phyloP scores from a whole-genome alignment of 2,329 filamentous ascomycete species.

The Alternaria infectoria region DNA sequence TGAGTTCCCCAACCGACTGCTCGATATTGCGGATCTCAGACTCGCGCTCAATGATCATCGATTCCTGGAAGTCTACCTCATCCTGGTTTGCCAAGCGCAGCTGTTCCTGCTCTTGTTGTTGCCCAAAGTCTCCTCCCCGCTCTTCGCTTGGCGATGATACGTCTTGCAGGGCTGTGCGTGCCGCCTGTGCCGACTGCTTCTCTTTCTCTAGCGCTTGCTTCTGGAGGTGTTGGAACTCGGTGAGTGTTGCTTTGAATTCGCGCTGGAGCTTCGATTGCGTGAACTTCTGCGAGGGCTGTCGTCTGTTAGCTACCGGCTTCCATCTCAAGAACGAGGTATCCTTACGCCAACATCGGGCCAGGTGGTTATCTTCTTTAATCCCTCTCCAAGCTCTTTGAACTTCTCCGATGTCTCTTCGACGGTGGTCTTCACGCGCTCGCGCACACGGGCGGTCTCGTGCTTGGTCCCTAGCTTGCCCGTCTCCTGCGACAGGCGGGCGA shows the following conservation, averaged over 20 bases:
- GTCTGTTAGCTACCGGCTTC: slow-evolving; percentile 17
- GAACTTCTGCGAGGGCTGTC: slow-evolving; percentile 90
- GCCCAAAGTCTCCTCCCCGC: slow-evolving; percentile 52
- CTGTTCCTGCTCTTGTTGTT: slow-evolving; percentile 68
- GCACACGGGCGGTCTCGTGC: slow-evolving; percentile 87
- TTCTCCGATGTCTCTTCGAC: slow-evolving; percentile 84
- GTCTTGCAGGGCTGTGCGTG: slow-evolving; percentile 78
- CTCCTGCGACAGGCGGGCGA: slow-evolving; percentile 82
- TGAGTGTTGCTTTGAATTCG: slow-evolving; percentile 86
- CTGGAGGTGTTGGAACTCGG: slow-evolving; percentile 93
- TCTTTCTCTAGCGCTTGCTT: slow-evolving; percentile 90
- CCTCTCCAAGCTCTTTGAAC: slow-evolving; percentile 92
- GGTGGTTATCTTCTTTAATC: slow-evolving; percentile 86
- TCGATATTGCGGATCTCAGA: slow-evolving; percentile 97
- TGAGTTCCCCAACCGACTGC: slow-evolving; percentile 92
- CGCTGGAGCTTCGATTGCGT: slow-evolving; percentile 93
- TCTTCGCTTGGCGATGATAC: slow-evolving; percentile 49
- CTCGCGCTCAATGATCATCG: slow-evolving; percentile 93
- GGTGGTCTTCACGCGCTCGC: slow-evolving; percentile 86
- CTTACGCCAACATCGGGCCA: slow-evolving; percentile 75
- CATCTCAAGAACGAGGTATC: slow-evolving; percentile 48
- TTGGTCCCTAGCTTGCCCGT: slow-evolving; percentile 85
- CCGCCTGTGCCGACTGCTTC: slow-evolving; percentile 81
- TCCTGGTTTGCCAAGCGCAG: slow-evolving; percentile 85
- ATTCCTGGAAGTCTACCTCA: slow-evolving; percentile 97